Conservation (phyloP, 495 filamentous ascomycete genomes). For the Ascodesmis nigricans region DNA sequence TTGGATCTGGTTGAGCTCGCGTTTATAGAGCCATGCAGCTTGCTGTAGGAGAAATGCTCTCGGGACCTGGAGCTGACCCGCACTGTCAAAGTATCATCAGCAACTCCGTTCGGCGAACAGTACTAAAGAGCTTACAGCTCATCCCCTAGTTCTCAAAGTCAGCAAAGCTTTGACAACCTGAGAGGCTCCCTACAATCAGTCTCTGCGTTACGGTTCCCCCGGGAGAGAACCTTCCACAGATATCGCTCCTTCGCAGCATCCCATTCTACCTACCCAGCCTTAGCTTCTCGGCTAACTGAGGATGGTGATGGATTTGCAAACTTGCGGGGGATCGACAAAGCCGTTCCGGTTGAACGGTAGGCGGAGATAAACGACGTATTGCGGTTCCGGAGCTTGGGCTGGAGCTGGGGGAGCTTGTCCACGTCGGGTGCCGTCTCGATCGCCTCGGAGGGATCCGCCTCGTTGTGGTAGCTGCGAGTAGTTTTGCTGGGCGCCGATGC, state of each 20-base stretch:
- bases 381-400: conserved; percentile 20
- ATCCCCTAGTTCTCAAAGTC: conserved; percentile 45
- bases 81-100: no score
- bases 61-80: conserved; percentile 37
- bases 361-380: conserved; percentile 60
- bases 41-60: conserved; percentile 81
- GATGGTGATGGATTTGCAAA: conserved; percentile 24
- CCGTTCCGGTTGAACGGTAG: conserved; percentile 69
- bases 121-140: conserved; percentile 36
- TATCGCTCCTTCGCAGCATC: conserved; percentile 61
- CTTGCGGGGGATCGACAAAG: conserved; percentile 76
- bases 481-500: no score
- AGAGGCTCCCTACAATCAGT: conserved; percentile 46
- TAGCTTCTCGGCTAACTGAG: conserved; percentile 18
- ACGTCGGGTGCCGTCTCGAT: conserved; percentile 14
- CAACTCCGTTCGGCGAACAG: no score
- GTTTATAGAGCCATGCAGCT: conserved; percentile 84
- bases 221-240: conserved; percentile 77
- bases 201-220: conserved; percentile 45
- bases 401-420: conserved; percentile 10
- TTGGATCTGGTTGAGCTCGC: conserved; percentile 66
- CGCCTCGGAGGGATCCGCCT: conserved; percentile 14
- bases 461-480: conserved; percentile 10
- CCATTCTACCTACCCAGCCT: conserved; percentile 36
- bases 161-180: conserved; percentile 22